Evolutionary conservation across 83 land plant species (phyloP), one percentile per base, ranked within the genome.

Genomic region (Diphasiastrum complanatum): DNA sequence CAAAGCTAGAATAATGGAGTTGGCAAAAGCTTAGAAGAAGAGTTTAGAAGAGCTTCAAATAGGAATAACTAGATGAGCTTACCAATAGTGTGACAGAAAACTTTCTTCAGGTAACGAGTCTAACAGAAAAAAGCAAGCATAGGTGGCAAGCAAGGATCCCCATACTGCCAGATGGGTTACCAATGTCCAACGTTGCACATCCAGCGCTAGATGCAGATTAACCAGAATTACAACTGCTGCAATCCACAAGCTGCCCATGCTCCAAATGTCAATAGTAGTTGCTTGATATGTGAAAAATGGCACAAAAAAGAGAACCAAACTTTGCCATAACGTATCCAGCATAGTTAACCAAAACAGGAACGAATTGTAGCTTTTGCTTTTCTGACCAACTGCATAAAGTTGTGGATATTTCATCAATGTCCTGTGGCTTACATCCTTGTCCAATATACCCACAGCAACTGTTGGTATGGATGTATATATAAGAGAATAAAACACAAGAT

Each of bases 401-500:
- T 18, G n/a, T 18, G 51, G 51, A 18, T 18, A 18, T 18, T 24
- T 18, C 23, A 48, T 18, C 18, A 48, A 18, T 5, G 51, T 48
- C 18, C 23, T 48, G 51, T 48, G 51, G 18, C 51, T 48, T 18
- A 48, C n/a, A 24, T 48, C 51, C 51, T 48, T 48, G 51, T 48
- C 51, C 18, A 48, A 4, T 5, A 48, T 48, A 18, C 51, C 51
- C n/a, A 48, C 51, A 4, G 23, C 51, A 18, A 48, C 23, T 18
- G 51, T 48, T 6, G 51, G 51, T 24, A 48, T 24, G 18, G 51
- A 48, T 6, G 51, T 48, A 24, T 48, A 48, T 6, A 48, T 48
- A 5, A 48, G 51, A 6, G 51, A 48, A 24, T 48, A 48, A 24
- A 48, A 48, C 51, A 48, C 23, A 6, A 48, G 18, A n/a, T n/a